Evolutionary conservation across 768 basidiomycete species (phyloP).

Genomic region (Russula emetica): DNA sequence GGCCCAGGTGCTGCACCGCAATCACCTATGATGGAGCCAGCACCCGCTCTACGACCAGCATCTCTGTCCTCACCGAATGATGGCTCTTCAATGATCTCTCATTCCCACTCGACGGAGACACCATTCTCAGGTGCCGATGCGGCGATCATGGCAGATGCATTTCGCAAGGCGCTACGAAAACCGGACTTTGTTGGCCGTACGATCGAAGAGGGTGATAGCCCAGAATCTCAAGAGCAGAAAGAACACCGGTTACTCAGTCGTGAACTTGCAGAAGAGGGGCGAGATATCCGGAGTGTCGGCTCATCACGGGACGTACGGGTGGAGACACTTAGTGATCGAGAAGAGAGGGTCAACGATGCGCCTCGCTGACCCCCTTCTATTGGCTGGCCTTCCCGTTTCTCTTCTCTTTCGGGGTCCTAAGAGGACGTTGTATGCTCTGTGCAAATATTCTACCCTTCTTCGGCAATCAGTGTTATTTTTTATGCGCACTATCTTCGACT

Average conservation of each 20-base stretch:
- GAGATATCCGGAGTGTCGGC: constrained; percentile 78
- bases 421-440: constrained; percentile 25
- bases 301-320: constrained; percentile 77
- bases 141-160: constrained; percentile 90
- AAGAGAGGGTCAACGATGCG: constrained; percentile 31
- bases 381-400: neutral
- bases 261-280: constrained; percentile 85
- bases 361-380: constrained; percentile 19
- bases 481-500: constrained; percentile 24
- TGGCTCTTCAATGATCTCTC: constrained; percentile 69
- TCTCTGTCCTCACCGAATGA: constrained; percentile 43
- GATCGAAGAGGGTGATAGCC: constrained; percentile 67
- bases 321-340: constrained; percentile 59
- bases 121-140: constrained; percentile 83
- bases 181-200: constrained; percentile 76
- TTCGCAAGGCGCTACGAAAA: constrained; percentile 81
- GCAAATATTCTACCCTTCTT: constrained; percentile 26
- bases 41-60: constrained; percentile 33
- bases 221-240: constrained; percentile 41
- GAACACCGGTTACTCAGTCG: constrained; percentile 52
- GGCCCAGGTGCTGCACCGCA: constrained; percentile 46
- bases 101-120: constrained; percentile 55
- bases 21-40: constrained; percentile 45
- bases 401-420: constrained; percentile 23
- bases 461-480: constrained; percentile 24